These are phyloP conservation scores for Eucalyptus pumila DNA, from an alignment of 345 rosid genomes.

Conservation along the genomic window DNA sequence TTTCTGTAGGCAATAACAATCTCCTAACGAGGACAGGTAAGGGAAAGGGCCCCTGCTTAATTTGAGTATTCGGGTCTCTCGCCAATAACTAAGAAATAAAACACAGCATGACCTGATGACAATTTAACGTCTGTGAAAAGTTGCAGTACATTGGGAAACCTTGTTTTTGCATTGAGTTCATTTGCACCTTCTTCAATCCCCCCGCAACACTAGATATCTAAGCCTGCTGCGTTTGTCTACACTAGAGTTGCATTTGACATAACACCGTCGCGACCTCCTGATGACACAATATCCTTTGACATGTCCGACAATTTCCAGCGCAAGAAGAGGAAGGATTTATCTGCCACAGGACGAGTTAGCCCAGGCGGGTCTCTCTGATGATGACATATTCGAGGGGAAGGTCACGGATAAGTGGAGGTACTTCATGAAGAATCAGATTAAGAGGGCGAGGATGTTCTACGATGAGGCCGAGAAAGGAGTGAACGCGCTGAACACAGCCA, in stretches of 20 bases:
- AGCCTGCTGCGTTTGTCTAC: not conserved
- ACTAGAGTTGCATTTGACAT: not conserved
- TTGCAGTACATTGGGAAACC: not conserved
- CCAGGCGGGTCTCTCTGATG: conserved; percentile 23
- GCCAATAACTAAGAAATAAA: not conserved
- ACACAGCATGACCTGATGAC: not conserved
- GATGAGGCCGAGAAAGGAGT: conserved; percentile 86
- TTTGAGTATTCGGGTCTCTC: not conserved
- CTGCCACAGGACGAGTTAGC: conserved; percentile 35
- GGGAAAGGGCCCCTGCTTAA: not conserved
- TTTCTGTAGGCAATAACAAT: not conserved
- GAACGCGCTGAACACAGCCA: conserved; percentile 48
- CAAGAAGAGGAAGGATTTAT: conserved; percentile 37
- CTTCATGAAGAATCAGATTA: conserved; percentile 72
- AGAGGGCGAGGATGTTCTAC: conserved; percentile 73
- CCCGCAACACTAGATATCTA: not conserved
- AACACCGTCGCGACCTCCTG: not conserved
- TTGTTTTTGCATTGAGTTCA: not conserved
- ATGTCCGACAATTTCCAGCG: not conserved
- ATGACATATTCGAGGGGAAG: conserved; percentile 19
- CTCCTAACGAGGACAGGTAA: not conserved
- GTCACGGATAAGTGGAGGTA: conserved; percentile 71
- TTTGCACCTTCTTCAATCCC: not conserved
- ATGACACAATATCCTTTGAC: not conserved
- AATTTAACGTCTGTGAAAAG: not conserved